These are phyloP conservation scores for Mycena amicta DNA, from an alignment of 768 basidiomycete species.

Conservation along the genomic window DNA sequence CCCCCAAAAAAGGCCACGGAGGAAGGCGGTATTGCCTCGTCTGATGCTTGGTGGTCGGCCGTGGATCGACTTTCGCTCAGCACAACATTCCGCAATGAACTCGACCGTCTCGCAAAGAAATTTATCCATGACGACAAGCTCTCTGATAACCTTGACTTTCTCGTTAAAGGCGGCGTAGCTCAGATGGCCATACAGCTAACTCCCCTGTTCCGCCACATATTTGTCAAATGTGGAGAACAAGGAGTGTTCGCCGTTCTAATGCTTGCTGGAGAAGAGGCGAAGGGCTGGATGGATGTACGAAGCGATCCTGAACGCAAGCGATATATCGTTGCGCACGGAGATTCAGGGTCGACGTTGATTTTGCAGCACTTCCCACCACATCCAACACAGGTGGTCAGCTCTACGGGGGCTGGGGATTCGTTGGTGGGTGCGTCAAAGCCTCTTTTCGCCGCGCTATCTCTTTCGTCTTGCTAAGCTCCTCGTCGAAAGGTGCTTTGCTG, in stretches of 20 bases:
- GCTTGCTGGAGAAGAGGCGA: conserved; percentile 41
- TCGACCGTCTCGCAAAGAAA: conserved; percentile 60
- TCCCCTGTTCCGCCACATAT: conserved; percentile 80
- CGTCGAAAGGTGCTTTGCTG: conserved; percentile 68
- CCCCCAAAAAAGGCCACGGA: not conserved
- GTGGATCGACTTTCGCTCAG: conserved; percentile 70
- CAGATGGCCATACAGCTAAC: conserved; percentile 84
- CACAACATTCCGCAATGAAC: conserved; percentile 62
- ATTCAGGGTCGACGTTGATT: conserved; percentile 48
- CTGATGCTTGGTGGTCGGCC: conserved; percentile 63
- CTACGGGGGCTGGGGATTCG: conserved; percentile 92
- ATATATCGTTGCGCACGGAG: conserved; percentile 55
- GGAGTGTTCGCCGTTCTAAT: conserved; percentile 71
- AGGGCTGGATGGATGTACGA: conserved; percentile 52
- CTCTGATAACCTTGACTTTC: conserved; percentile 53
- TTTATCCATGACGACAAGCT: conserved; percentile 43
- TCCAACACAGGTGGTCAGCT: conserved; percentile 55
- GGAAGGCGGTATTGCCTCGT: conserved; percentile 47
- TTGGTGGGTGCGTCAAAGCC: conserved; percentile 68
- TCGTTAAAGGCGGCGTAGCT: conserved; percentile 68
- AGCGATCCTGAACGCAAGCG: conserved; percentile 50
- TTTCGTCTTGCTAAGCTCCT: conserved; percentile 45
- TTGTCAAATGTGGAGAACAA: conserved; percentile 81
- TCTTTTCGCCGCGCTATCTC: conserved; percentile 53
- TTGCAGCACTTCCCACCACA: conserved; percentile 75